Base-by-base conservation (phyloP, 108 stramenopile genomes). In the Nitzschia sp. region DNA sequence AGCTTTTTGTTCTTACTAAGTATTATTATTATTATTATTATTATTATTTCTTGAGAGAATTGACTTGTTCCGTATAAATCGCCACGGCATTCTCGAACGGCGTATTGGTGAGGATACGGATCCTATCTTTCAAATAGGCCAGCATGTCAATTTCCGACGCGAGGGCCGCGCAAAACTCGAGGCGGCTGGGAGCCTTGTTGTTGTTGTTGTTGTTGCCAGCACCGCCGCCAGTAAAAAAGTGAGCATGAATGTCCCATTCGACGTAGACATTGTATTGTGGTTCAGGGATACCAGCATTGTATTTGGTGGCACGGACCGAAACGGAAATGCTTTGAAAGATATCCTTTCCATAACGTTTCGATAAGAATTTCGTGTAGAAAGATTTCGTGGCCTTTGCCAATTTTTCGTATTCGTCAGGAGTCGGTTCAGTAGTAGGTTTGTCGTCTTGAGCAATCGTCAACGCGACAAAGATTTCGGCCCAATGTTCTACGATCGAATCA, bases 51-150 rank as follows among this genome's bases (percentile, higher is more conserved):
- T 33, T 1, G n/a, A 34, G 31, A 1, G 38, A 25, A 22, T 41
- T 61, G 22, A 45, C 15, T 61, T 61, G 60, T 26, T 61, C 60
- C 16, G 60, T 61, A 45, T 61, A 61, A 25, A 61, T 25, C 26
- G 32, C 60, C 1, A 61, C 41, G 38, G 60, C 15, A 61, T 61
- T 45, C 5, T 61, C 60, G 44, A 61, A 61, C 5, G 60, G 60
- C 17, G 60, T 61, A 26, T 34, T 34, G 0, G 19, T 1, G 32
- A 61, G 17, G 19, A 6, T 25, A 22, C 60, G 60, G 26, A 61
- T 27, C 22, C 22, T 34, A 27, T 61, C 60, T 5, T 61, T 61
- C 36, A 61, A 45, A 41, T 23, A 45, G 2, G 26, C 35, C 41
- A 61, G 44, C 60, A 61, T 41, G 32, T 61, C 60, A 45, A 61